These are phyloP conservation scores for Hydnum rufescens DNA, from an alignment of 768 basidiomycete species.

Conservation along the genomic window DNA sequence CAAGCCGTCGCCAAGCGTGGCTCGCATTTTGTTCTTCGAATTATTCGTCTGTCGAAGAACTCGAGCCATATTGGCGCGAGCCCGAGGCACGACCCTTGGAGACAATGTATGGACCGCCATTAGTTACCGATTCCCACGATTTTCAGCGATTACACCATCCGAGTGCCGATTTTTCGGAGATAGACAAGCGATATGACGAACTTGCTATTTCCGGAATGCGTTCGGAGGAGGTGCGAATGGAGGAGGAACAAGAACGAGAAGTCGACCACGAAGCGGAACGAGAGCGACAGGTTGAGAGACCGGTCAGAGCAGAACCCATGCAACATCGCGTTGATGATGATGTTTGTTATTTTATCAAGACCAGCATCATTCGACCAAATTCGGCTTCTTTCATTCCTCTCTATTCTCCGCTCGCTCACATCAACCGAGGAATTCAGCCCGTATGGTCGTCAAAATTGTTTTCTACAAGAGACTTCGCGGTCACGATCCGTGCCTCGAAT, in stretches of 20 bases:
- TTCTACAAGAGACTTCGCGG: background rate
- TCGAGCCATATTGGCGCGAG: constrained; percentile 18
- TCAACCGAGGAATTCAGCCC: background rate
- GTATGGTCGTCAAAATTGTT: background rate
- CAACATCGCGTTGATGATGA: constrained; percentile 15
- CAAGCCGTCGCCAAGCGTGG: background rate
- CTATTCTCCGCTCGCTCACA: constrained; percentile 3
- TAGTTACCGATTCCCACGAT: background rate
- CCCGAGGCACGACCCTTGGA: constrained; percentile 22
- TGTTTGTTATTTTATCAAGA: constrained; percentile 18
- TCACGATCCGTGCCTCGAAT: background rate
- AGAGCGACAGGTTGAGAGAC: constrained; percentile 19
- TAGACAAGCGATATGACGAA: background rate
- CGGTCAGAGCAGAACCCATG: constrained; percentile 17
- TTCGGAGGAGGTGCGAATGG: constrained; percentile 13
- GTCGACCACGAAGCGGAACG: constrained; percentile 25
- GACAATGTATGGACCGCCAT: constrained; percentile 16
- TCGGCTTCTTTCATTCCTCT: background rate
- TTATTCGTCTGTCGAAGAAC: background rate
- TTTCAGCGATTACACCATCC: background rate
- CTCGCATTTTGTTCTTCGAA: background rate
- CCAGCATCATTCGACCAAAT: too few relatives aligned
- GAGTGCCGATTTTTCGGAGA: background rate
- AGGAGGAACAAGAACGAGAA: constrained; percentile 34
- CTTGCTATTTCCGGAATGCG: background rate